Evolutionary conservation across 257 asterid genomes (phyloP), one percentile per base, ranked within the genome.

Genomic region (Ajuga chamaepitys): DNA sequence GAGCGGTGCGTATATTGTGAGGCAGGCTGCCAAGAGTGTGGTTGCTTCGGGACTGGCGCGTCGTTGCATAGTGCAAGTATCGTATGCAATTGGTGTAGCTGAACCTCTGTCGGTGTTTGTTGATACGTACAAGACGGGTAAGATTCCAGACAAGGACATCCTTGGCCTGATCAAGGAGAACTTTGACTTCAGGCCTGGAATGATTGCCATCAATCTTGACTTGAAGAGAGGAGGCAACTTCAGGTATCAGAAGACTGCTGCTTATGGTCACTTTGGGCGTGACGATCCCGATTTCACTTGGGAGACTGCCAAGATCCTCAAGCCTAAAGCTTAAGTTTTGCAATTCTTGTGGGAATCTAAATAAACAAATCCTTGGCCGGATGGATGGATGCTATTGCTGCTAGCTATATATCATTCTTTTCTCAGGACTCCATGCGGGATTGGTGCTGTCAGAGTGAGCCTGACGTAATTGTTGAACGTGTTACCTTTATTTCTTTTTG

Each of bases 1-100:
- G 78, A 89, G 97, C 46, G 97, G 97, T 38, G 97, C 97, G 1
- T 86, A 89, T 55, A 71, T 89, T 59, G 95, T 87, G 22, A 83
- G 97, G 77, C 97, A 89, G 72, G 97, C 97, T 40, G 97, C 97
- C n/a, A 87, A 89, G 83, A 89, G 97, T 24, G 81, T 89, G 64
- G 97, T 89, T 1, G 95, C 97, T 64, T 77, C 97, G 13, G 94
- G 95, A 16, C 88, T 89, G 63, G 97, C 97, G 30, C 86, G 91
- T 1, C 84, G 95, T 20, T 87, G 95, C 72, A 77, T 89, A 37
- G 97, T 89, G 77, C 97, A 89, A 74, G 95, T 89, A 61, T 89
- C 97, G 4, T 89, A 87, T 16, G 97, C 97, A 35, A 89, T 86
- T 56, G 97, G 97, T 56, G 95, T 87, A 4, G 94, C 97, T 12